A percentile compares a stretch with the other conserved stretches of the same genome.
Evolutionary conservation across 495 filamentous ascomycete genomes (phyloP).

Genomic region (Aspergillus homomorphus): DNA sequence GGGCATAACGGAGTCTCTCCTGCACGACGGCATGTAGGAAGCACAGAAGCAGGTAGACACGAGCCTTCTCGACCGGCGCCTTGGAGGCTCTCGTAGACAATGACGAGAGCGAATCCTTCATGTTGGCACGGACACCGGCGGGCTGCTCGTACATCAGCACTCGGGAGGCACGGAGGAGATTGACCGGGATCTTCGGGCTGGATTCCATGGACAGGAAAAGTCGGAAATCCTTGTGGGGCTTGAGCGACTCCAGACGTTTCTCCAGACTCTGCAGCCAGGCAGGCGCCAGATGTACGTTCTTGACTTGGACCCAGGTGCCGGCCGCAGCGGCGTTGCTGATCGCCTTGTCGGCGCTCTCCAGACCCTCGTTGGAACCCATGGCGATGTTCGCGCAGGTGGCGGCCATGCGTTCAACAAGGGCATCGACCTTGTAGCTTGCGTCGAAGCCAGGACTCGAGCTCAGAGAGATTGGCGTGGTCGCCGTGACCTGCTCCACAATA

Average conservation of each 20-base stretch:
- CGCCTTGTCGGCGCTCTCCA: conserved; percentile 89
- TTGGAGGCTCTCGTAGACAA: conserved; percentile 73
- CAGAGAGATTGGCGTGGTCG: conserved; percentile 82
- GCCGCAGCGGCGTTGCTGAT: conserved; percentile 89
- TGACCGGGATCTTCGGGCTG: conserved; percentile 95
- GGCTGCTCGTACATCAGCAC: conserved; percentile 99
- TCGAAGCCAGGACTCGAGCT: conserved; percentile 96
- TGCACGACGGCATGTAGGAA: conserved; percentile 97
- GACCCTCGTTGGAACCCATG: conserved; percentile 95
- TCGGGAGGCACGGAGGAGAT: conserved; percentile 85
- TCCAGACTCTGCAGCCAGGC: conserved; percentile 95
- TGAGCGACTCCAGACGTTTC: conserved; percentile 92
- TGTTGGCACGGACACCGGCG: conserved; percentile 93
- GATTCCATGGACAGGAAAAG: conserved; percentile 98
- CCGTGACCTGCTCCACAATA: conserved; percentile 77
- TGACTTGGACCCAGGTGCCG: conserved; percentile 95
- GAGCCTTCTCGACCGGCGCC: conserved; percentile 84
- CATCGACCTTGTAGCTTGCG: conserved; percentile 97
- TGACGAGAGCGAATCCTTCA: conserved; percentile 93
- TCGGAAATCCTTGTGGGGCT: conserved; percentile 90
- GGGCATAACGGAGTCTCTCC: conserved; percentile 91
- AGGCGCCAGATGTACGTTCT: conserved; percentile 97
- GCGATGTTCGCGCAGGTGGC: conserved; percentile 92
- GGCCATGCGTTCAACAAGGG: conserved; percentile 76
- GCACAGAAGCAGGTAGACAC: conserved; percentile 85